These are phyloP conservation scores for Ascoidea asiatica DNA, from an alignment of 805 yeast genomes.

Conservation along the genomic window DNA sequence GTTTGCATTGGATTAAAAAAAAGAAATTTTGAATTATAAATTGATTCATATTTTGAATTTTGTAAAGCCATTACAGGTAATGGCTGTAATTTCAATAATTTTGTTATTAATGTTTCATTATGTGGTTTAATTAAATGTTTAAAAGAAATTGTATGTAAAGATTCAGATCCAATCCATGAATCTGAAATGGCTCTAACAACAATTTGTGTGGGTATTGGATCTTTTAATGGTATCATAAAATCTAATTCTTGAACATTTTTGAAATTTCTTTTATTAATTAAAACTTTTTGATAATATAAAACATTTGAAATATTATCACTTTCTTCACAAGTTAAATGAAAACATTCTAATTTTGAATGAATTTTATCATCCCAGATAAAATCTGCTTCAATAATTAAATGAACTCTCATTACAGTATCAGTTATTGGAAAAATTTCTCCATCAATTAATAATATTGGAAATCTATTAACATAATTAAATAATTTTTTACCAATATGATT, in stretches of 20 bases:
- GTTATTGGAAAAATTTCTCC: slow-evolving; percentile 88
- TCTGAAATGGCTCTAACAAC: slow-evolving; percentile 73
- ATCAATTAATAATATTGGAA: slow-evolving; percentile 64
- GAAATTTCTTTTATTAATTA: slow-evolving; percentile 46
- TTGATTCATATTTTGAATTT: slow-evolving; percentile 46
- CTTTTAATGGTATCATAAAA: slow-evolving; percentile 77
- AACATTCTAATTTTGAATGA: slow-evolving; percentile 77
- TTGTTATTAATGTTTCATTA: slow-evolving; percentile 77
- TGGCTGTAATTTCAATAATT: slow-evolving; percentile 69
- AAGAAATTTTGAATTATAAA: slow-evolving; percentile 55
- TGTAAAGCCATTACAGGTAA: slow-evolving; percentile 74
- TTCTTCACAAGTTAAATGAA: slow-evolving; percentile 90
- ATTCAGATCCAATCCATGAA: slow-evolving; percentile 79
- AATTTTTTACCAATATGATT: slow-evolving; percentile 54
- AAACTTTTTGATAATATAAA: slow-evolving; percentile 71
- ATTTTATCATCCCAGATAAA: slow-evolving; percentile 73
- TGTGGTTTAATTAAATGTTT: slow-evolving; percentile 83
- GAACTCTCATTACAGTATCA: slow-evolving; percentile 70
- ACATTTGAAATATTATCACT: slow-evolving; percentile 52
- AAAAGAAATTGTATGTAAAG: slow-evolving; percentile 66
- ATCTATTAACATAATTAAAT: slow-evolving; percentile 45
- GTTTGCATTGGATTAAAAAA: slow-evolving; percentile 99
- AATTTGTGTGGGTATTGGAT: slow-evolving; percentile 84
- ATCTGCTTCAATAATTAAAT: slow-evolving; percentile 55
- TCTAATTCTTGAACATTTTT: slow-evolving; percentile 57